These are phyloP conservation scores for Biscogniauxia marginata DNA, from an alignment of 2,329 filamentous ascomycete species.

Conservation along the genomic window DNA sequence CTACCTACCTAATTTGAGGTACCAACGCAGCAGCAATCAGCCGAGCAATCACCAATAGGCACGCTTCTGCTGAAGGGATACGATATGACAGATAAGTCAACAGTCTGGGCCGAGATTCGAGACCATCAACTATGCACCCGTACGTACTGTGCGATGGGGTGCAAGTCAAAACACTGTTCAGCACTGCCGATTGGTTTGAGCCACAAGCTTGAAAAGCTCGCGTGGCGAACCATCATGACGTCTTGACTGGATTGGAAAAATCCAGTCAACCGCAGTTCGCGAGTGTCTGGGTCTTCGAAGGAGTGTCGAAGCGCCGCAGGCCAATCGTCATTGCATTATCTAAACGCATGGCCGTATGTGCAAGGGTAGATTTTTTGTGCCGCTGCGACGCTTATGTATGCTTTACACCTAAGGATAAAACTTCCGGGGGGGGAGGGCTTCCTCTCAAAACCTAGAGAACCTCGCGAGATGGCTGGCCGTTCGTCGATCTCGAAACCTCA, in stretches of 20 bases:
- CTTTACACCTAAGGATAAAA: background rate
- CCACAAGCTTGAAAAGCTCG: background rate
- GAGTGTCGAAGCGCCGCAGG: background rate
- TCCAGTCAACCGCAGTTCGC: background rate
- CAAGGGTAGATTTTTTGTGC: background rate
- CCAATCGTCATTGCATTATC: background rate
- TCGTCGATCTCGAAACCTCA: background rate
- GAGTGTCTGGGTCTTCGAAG: background rate
- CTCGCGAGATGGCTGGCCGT: background rate
- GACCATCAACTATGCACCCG: background rate
- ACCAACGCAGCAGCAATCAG: background rate
- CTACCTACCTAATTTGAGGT: background rate
- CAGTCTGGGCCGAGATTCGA: background rate
- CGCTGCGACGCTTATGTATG: slow-evolving; percentile 2
- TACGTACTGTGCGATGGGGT: background rate
- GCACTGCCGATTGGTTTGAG: background rate
- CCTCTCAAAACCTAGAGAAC: background rate
- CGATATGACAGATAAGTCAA: background rate
- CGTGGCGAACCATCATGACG: background rate
- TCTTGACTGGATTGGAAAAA: background rate
- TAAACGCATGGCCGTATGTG: background rate
- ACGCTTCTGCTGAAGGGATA: background rate
- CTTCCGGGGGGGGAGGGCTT: background rate
- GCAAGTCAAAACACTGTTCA: background rate
- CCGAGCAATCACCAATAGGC: background rate